Base-by-base conservation (phyloP, 345 rosid genomes). In the Kernera saxatilis region DNA sequence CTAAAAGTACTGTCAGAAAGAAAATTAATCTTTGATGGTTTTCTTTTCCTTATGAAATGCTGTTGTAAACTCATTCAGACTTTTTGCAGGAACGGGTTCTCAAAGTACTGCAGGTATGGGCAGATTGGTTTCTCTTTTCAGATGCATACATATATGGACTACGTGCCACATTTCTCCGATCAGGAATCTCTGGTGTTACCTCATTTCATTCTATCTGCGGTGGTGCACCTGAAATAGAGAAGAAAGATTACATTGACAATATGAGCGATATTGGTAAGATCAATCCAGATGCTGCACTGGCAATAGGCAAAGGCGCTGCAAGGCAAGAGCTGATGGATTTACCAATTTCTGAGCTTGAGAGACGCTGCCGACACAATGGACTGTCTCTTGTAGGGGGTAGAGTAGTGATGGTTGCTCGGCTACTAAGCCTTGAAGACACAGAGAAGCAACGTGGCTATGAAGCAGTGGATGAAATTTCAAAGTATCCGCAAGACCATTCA, bases 61-160 rank as follows among this genome's bases (percentile, higher is more conserved):
- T 50, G 17, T 30, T 64, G 22, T 62, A 45, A 68, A 53, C 53
- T 64, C 41, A 62, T 8, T 69, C 18, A 69, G 66, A 56, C 27
- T 26, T 67, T 69, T 70, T 76, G 73, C 82, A 95, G 99, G 98
- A 95, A 80, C 92, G 98, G 33, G 92, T 94, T 54, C 80, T 94
- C 81, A 94, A 91, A 84, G 99, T 94, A 36, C 78, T 94, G 82
- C 98, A 94, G 77, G 99, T 94, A 39, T 94, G 99, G 99, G 82
- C 97, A 37, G 99, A 95, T 68, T 92, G 98, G 99, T 95, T 95
- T 85, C 92, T 95, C 60, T 95, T 95, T 76, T 92, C 98, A 52
- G 99, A 95, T 74, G 99, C 98, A 56, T 95, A 95, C 79, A 92
- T 95, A 55, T 82, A 86, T 72, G 99, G 99, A 69, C 80, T 95